Evolutionary conservation across 352 stramenopile species (phyloP).

Genomic region (Globisporangium apiculatum): DNA sequence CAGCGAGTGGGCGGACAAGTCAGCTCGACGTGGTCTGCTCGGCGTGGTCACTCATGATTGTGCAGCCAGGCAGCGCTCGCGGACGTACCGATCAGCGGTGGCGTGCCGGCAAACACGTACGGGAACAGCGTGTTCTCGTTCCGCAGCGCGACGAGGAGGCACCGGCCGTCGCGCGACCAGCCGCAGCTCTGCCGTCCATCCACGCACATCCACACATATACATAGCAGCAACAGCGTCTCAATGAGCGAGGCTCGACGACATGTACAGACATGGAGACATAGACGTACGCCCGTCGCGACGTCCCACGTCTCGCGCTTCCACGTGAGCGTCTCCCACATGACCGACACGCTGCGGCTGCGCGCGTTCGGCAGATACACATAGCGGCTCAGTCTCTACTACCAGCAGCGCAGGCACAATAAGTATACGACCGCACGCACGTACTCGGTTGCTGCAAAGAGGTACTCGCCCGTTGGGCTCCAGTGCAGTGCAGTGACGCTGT

Average conservation of each 20-base stretch:
- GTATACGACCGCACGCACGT: constrained; percentile 9
- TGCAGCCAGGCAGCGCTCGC: too few species aligned
- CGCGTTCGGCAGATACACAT: too few species aligned
- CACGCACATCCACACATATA: neutral
- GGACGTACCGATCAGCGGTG: constrained; percentile 48
- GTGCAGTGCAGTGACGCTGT: constrained; percentile 39
- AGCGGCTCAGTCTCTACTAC: neutral
- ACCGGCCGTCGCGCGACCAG: constrained; percentile 67
- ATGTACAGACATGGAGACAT: neutral
- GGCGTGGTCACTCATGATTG: too few species aligned
- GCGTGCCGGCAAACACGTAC: constrained; percentile 56
- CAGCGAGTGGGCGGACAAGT: too few species aligned
- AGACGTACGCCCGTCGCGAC: constrained; percentile 42
- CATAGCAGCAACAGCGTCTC: neutral
- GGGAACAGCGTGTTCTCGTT: constrained; percentile 55
- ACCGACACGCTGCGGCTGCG: constrained; percentile 46
- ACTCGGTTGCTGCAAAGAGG: constrained; percentile 70
- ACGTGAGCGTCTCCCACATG: constrained; percentile 77
- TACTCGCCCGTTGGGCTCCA: constrained; percentile 83
- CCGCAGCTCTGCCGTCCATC: constrained; percentile 33
- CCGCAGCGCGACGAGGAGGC: constrained; percentile 53
- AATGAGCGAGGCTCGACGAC: neutral
- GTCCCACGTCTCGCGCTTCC: constrained; percentile 77
- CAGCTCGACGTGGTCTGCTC: too few species aligned
- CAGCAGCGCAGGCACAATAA: neutral